Conservation (phyloP, 176 grass and related monocot genomes). For the Olyra latifolia region DNA sequence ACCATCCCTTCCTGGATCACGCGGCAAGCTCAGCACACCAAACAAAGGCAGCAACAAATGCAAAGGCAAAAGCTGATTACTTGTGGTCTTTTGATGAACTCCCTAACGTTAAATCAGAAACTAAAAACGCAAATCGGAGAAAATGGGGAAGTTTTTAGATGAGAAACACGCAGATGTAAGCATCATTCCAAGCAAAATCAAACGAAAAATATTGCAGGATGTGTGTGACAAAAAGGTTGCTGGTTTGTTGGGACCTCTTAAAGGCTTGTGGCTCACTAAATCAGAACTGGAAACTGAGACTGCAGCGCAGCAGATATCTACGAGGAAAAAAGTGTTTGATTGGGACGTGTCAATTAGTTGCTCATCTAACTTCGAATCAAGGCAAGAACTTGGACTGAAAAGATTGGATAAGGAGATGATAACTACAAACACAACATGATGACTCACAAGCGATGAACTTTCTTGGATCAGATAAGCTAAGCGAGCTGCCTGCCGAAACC, state of each 20-base stretch:
- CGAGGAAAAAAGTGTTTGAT: background rate
- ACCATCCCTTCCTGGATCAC: constrained; percentile 37
- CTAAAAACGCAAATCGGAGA: constrained; percentile 15
- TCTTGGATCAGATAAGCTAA: constrained; percentile 15
- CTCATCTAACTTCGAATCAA: constrained; percentile 27
- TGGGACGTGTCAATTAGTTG: constrained; percentile 28
- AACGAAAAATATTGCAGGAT: background rate
- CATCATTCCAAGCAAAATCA: background rate
- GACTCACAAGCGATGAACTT: constrained; percentile 27
- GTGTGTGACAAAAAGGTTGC: constrained; percentile 24
- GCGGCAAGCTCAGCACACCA: constrained; percentile 33
- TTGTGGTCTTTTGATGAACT: constrained; percentile 39
- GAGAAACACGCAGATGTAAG: background rate
- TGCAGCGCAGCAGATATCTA: constrained; percentile 26
- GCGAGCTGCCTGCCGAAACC: constrained; percentile 19
- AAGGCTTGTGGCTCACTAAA: constrained; percentile 25
- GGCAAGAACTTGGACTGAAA: constrained; percentile 3
- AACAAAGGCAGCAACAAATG: constrained; percentile 18
- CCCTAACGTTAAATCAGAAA: constrained; percentile 37
- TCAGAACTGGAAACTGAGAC: constrained; percentile 29
- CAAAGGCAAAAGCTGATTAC: constrained; percentile 43
- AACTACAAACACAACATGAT: constrained; percentile 20
- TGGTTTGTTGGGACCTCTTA: constrained; percentile 23
- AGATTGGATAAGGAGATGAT: constrained; percentile 1
- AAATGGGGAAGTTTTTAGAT: background rate